Conservation (phyloP, 106 monocot species). For the Dactylorhiza incarnata region DNA sequence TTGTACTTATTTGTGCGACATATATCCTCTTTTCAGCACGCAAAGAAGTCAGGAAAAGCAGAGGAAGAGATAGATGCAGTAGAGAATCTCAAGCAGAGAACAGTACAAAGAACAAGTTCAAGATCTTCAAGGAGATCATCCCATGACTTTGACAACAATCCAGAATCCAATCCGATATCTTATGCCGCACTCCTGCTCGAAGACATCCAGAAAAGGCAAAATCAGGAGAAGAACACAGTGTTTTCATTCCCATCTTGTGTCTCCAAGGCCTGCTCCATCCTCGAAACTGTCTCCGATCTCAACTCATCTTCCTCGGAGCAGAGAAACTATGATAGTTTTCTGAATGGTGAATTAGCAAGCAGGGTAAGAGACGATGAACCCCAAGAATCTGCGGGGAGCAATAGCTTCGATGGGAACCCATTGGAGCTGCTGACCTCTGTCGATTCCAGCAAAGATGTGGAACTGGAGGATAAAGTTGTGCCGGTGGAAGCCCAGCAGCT, state of each 20-base stretch:
- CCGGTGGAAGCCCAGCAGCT: neutral
- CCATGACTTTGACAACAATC: conserved; percentile 27
- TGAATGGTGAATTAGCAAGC: conserved; percentile 10
- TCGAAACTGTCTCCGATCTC: conserved; percentile 88
- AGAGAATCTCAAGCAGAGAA: neutral
- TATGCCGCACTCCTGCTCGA: conserved; percentile 68
- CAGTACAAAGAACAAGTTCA: conserved; percentile 16
- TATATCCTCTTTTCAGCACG: neutral
- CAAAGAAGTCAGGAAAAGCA: neutral
- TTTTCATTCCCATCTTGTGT: conserved; percentile 81
- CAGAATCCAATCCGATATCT: conserved; percentile 15
- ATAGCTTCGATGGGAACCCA: conserved; percentile 54
- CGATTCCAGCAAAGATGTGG: conserved; percentile 56
- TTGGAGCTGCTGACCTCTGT: conserved; percentile 44
- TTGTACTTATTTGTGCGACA: neutral
- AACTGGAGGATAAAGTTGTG: neutral
- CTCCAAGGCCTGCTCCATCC: conserved; percentile 83
- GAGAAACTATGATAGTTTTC: conserved; percentile 9
- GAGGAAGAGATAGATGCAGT: neutral
- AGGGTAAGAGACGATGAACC: conserved; percentile 43
- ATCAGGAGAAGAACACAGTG: conserved; percentile 19
- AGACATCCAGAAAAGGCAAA: conserved; percentile 81
- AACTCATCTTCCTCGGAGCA: conserved; percentile 40
- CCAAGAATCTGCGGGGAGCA: conserved; percentile 93
- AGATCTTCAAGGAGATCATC: conserved; percentile 74